Base-by-base conservation (phyloP, 202 grass and related monocot genomes). In the Schoenoplectus tabernaemontani region DNA sequence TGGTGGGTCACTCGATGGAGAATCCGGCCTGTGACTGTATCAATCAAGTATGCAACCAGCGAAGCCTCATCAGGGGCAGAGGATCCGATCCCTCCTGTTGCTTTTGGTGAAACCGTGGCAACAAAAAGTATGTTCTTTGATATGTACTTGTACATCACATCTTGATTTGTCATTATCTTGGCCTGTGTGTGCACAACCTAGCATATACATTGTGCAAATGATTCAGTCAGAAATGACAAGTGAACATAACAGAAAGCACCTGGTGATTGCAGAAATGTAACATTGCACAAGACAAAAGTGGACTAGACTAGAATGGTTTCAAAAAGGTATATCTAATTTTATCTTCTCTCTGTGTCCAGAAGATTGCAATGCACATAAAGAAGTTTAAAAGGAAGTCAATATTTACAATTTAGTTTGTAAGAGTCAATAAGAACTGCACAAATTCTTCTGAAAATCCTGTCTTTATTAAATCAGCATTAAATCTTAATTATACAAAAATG, bases 121-220 rank as follows among this genome's bases (percentile, higher is more conserved):
- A 93, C 92, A 88, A 96, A 99, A 83, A 99, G 78, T 82, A 99
- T 84, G 64, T 93, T 99, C 83, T 83, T 99, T 36, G 96, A 96
- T 83, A 99, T 80, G 80, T 99, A 99, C 79, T 99, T 99, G 51
- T 96, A 99, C 85, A 96, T 99, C 54, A 96, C 96, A 80, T 99
- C 92, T 78, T 96, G 84, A 80, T 99, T 91, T 20, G 88, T 84
- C 38, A 89, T 85, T 74, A 85, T 89, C 85, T 91, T 99, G 79
- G 96, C 92, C 91, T 99, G 96, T 41, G 96, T 93, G 77, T 99
- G 96, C 86, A 99, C 96, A 75, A 93, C 87, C 96, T 99, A 82
- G 28, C 82, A 44, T 84, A 79, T 44, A 79, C 57, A 74, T 62
- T 73, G 13, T 39, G 50, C n/a, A 28, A 57, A 57, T 43, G 4